Conservation (phyloP, 129 eudicot genomes). For the Lactuca saligna region DNA sequence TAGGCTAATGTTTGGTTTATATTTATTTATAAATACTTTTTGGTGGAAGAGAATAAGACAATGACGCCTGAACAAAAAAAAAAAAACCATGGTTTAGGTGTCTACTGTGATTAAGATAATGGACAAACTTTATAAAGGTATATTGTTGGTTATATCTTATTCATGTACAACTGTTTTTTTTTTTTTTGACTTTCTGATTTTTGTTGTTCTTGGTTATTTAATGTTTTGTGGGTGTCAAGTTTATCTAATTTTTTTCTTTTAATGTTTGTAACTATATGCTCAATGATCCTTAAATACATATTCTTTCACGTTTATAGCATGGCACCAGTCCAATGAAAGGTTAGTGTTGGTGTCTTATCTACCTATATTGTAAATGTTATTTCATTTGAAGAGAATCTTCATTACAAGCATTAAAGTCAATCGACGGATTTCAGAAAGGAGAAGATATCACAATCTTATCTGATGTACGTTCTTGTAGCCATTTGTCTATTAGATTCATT, state of each 20-base stretch:
- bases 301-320: slow-evolving; percentile 25
- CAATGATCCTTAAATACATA: neutral
- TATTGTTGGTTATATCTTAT: neutral
- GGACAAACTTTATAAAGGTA: slow-evolving; percentile 43
- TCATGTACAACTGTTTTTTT: too few relatives aligned
- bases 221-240: too few relatives aligned
- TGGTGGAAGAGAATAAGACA: slow-evolving; percentile 46
- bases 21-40: slow-evolving; percentile 27
- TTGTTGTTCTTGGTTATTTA: too few relatives aligned
- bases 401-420: slow-evolving; percentile 25
- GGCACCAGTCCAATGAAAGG: slow-evolving; percentile 27
- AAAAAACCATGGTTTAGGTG: slow-evolving; percentile 58
- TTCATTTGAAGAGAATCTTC: slow-evolving; percentile 35
- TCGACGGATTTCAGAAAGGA: slow-evolving; percentile 60
- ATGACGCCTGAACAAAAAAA: slow-evolving; percentile 37
- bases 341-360: slow-evolving; percentile 49
- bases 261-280: too few relatives aligned
- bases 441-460: slow-evolving; percentile 49
- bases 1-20: slow-evolving; percentile 31
- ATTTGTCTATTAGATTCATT: slow-evolving; percentile 46
- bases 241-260: neutral
- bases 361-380: slow-evolving; percentile 51
- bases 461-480: slow-evolving; percentile 45
- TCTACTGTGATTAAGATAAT: slow-evolving; percentile 44
- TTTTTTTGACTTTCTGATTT: too few relatives aligned